Base-by-base conservation (phyloP, 2,329 filamentous ascomycete species). In the Grosmannia serpens region DNA sequence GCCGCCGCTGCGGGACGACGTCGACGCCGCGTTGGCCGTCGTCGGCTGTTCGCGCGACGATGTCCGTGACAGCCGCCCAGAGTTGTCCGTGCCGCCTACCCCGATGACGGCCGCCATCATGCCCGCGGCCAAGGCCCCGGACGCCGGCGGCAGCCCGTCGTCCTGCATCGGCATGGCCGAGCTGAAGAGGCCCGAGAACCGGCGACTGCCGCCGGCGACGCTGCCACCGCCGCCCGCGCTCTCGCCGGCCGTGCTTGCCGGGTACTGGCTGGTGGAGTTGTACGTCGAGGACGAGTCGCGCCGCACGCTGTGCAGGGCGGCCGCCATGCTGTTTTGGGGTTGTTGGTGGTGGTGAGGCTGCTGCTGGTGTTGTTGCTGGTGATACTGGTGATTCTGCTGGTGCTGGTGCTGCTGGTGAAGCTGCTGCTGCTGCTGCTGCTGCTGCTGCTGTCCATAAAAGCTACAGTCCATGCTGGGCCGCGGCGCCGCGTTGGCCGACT, bases 141-240 rank as follows among this genome's bases (percentile, higher is more conserved):
- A 44, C 15, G 49, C 41, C 29, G 5, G 31, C 24, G 29, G 46
- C 29, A 24, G n/a, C n/a, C 24, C 15, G 17, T 77, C 79, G 65
- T 95, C 89, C 1, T 85, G 81, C 74, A 91, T 81, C 1, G 91
- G 91, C 69, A 96, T 81, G 6, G 91, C 91, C 1, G 91, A 95
- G 61, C 89, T 89, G 74, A 96, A 96, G 26, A 95, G 75, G 6
- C 86, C 88, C 0, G 88, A 91, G 65, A 82, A 86, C 49, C 86
- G 84, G 46, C 77, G 58, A 13, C 54, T 56, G 35, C 50, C 35
- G 13, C 27, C 52, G 22, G 26, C 44, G 22, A 29, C 22, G 38
- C 29, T 54, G 41, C 10, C 47, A n/a, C 46, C 54, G 22, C 53
- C 41, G 17, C 38, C 41, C 8, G 44, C 31, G 31, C 54, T 56